These are phyloP conservation scores for Fusarium sp. DNA, from an alignment of 2,329 filamentous ascomycete species.

Conservation along the genomic window DNA sequence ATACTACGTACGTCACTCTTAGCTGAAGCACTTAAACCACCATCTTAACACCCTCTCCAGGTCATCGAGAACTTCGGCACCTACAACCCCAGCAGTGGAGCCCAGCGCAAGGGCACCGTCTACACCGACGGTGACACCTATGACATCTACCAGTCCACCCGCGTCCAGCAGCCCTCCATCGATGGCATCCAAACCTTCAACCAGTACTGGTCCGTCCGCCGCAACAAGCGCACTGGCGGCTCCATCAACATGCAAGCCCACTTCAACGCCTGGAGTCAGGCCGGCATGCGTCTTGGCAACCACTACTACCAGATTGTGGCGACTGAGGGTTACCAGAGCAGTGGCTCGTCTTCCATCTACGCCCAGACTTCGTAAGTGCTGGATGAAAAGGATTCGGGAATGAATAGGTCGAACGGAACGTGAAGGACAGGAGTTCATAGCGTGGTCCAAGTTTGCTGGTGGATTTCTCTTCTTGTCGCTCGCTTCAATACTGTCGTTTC, in stretches of 20 bases:
- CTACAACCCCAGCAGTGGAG: slow-evolving; percentile 7
- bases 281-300: slow-evolving; percentile 22
- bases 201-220: slow-evolving; percentile 29
- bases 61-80: slow-evolving; percentile 16
- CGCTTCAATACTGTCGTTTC: not conserved
- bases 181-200: slow-evolving; percentile 12
- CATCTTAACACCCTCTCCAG: not conserved
- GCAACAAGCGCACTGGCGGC: slow-evolving; percentile 17
- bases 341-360: slow-evolving; percentile 18
- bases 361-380: slow-evolving; percentile 12
- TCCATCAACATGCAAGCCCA: slow-evolving; percentile 24
- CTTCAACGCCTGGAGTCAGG: slow-evolving; percentile 20
- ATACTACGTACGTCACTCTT: slow-evolving; percentile 7
- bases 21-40: accelerated
- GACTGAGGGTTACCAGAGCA: slow-evolving; percentile 31
- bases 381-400: not conserved
- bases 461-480: not conserved
- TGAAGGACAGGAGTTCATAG: not conserved
- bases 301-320: slow-evolving; percentile 24
- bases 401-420: no score
- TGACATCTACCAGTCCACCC: slow-evolving; percentile 14
- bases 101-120: slow-evolving; percentile 17
- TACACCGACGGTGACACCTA: slow-evolving; percentile 25
- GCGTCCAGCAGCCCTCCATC: slow-evolving; percentile 10
- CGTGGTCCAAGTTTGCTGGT: not conserved